A percentile compares a stretch with the other conserved stretches of the same genome.
These are phyloP conservation scores for Penicillium coffeae DNA, from an alignment of 495 filamentous ascomycete species.

Conservation along the genomic window DNA sequence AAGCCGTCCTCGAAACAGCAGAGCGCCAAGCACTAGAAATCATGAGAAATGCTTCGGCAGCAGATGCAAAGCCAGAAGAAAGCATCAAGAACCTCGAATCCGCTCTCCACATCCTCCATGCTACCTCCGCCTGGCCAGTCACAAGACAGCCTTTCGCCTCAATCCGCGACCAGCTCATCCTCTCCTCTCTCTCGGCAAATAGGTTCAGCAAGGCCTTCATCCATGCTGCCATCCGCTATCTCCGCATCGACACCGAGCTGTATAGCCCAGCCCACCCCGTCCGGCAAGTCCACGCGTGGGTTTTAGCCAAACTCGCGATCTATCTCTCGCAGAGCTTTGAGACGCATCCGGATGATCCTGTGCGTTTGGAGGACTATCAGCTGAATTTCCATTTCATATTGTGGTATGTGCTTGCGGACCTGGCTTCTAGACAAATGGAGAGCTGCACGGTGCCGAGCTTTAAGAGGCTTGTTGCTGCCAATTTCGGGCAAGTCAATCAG, in stretches of 20 bases:
- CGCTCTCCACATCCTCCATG: conserved; percentile 22
- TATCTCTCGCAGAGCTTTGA: conserved; percentile 31
- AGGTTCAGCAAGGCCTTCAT: conserved; percentile 32
- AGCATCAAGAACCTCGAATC: conserved; percentile 20
- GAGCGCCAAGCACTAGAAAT: conserved; percentile 26
- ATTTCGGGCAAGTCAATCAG: conserved; percentile 31
- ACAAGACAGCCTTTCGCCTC: conserved; percentile 40
- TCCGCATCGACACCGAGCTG: conserved; percentile 35
- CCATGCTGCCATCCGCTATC: conserved; percentile 36
- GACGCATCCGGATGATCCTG: conserved; percentile 11
- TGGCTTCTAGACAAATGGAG: conserved; percentile 34
- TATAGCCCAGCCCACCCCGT: conserved; percentile 39
- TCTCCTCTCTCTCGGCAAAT: conserved; percentile 26
- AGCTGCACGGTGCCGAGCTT: conserved; percentile 38
- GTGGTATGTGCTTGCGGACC: conserved; percentile 38
- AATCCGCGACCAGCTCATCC: conserved; percentile 36
- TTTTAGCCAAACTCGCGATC: conserved; percentile 34
- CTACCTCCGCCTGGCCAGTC: conserved; percentile 24
- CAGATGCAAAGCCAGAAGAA: conserved; percentile 10
- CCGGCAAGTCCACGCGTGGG: conserved; percentile 41
- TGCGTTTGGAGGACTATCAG: conserved; percentile 16
- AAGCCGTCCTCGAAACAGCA: conserved; percentile 12
- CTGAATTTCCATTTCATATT: conserved; percentile 33
- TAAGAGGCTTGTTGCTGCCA: conserved; percentile 22
- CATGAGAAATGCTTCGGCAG: conserved; percentile 16